A percentile compares a stretch with the other conserved stretches of the same genome.
These are phyloP conservation scores for Schizosaccharomyces pombe DNA, from an alignment of 805 yeast genomes.

Conservation along the genomic window ASM294v3 CU329670.1:3399501-3400000, in stretches of 20 bases:
- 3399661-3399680: constrained; percentile 96
- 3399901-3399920: constrained; percentile 91
- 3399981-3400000: constrained; percentile 87
- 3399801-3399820: constrained; percentile 95
- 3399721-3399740: constrained; percentile 95
- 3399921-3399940: constrained; percentile 77
- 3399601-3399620: constrained; percentile 97
- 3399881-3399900: constrained; percentile 84
- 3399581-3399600: constrained; percentile 97
- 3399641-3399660: constrained; percentile 95
- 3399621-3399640: constrained; percentile 94
- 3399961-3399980: constrained; percentile 95
- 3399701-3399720: constrained; percentile 94
- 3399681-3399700: constrained; percentile 98
- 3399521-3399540: constrained; percentile 89
- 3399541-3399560: constrained; percentile 98
- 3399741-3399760: constrained; percentile 89
- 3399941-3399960: constrained; percentile 88
- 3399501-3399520: constrained; percentile 99
- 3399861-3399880: constrained; percentile 94
- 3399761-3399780: constrained; percentile 67
- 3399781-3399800: constrained; percentile 80
- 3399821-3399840: constrained; percentile 93
- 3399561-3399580: constrained; percentile 96
- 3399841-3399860: constrained; percentile 93